These are phyloP conservation scores for Globisporangium radiosum DNA, from an alignment of 352 stramenopile genomes.

Conservation along the genomic window DNA sequence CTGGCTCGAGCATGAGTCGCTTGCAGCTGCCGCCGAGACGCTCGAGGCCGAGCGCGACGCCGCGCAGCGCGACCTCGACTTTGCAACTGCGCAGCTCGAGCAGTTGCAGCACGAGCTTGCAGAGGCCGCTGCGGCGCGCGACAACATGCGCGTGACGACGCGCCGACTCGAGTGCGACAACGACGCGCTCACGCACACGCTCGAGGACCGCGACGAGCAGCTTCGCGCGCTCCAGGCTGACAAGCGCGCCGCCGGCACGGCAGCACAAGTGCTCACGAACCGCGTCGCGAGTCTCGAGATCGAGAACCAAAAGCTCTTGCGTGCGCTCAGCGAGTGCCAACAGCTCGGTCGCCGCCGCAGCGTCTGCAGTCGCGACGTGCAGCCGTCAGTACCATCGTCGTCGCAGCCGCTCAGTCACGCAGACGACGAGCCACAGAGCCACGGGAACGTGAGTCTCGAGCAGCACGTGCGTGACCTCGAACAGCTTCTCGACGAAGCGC, in stretches of 20 bases:
- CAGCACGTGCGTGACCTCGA: conserved; percentile 11
- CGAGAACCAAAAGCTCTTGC: conserved; percentile 11
- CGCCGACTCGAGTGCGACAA: conserved; percentile 14
- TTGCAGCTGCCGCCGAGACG: conserved; percentile 21
- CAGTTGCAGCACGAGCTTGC: conserved; percentile 12
- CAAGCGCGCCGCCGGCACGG: conserved; percentile 5
- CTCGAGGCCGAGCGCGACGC: conserved; percentile 8
- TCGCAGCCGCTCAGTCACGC: not conserved
- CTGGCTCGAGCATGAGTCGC: conserved; percentile 17
- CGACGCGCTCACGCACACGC: conserved; percentile 7
- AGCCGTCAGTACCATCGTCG: too few species aligned
- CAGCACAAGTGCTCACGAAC: conserved; percentile 11
- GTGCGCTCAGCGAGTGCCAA: conserved; percentile 1
- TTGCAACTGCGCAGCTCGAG: conserved; percentile 5
- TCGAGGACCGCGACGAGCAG: conserved; percentile 6
- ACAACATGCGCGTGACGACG: conserved; percentile 12
- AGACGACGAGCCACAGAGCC: conserved; percentile 1
- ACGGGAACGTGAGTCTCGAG: conserved; percentile 3
- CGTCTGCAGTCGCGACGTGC: not conserved
- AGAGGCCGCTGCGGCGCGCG: conserved; percentile 1
- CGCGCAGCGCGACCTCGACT: conserved; percentile 5
- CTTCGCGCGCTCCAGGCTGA: conserved; percentile 4
- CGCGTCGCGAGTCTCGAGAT: conserved; percentile 7
- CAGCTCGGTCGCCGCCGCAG: not conserved
- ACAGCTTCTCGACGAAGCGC: conserved; percentile 32